Evolutionary conservation across 2,329 filamentous ascomycete species (phyloP).

Genomic region (Didymella sp.): DNA sequence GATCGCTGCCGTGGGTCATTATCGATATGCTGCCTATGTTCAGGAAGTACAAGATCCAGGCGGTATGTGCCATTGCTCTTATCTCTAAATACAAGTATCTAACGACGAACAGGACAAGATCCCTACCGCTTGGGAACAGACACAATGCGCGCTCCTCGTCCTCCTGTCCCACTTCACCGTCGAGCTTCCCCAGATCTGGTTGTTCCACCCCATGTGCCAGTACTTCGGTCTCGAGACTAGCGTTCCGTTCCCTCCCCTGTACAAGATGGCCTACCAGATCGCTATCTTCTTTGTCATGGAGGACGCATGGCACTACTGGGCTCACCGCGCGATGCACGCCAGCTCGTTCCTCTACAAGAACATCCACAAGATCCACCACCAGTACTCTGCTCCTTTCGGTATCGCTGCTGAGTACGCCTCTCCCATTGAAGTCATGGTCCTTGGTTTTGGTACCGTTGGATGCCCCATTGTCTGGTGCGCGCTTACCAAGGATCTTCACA

Average conservation of each 20-base stretch:
- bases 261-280: slow-evolving; percentile 91
- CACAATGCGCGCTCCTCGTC: slow-evolving; percentile 90
- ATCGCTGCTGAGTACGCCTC: slow-evolving; percentile 97
- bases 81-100: neutral
- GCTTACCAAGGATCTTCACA: slow-evolving; percentile 85
- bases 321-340: slow-evolving; percentile 91
- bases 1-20: slow-evolving; percentile 88
- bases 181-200: slow-evolving; percentile 97
- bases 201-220: slow-evolving; percentile 96
- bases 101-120: slow-evolving; percentile 70
- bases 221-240: slow-evolving; percentile 87
- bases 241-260: slow-evolving; percentile 85
- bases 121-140: slow-evolving; percentile 91
- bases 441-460: slow-evolving; percentile 85
- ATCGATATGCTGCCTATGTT: slow-evolving; percentile 88
- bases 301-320: slow-evolving; percentile 98
- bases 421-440: slow-evolving; percentile 93
- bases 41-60: slow-evolving; percentile 93
- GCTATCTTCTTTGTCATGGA: slow-evolving; percentile 94
- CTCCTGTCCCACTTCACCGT: slow-evolving; percentile 96
- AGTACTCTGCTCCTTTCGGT: slow-evolving; percentile 96
- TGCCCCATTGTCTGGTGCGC: slow-evolving; percentile 83
- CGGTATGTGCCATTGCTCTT: slow-evolving; percentile 59
- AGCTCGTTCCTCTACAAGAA: slow-evolving; percentile 87
- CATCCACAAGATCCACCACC: slow-evolving; percentile 99